Conservation (phyloP, 306 rosid genomes). For the Adenanthera pavonina region DNA sequence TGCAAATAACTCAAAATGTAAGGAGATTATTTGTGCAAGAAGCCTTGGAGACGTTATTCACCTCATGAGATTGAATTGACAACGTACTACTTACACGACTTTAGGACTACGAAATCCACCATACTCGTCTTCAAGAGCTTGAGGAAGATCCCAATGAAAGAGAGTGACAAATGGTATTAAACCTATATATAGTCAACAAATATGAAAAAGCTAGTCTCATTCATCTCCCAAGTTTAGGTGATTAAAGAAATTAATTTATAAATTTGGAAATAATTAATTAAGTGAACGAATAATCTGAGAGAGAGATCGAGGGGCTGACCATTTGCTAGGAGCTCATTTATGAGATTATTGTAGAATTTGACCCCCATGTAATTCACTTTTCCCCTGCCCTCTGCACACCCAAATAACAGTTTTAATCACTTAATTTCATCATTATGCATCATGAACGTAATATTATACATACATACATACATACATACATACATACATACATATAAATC, state of each 20-base stretch:
- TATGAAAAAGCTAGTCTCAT: too few species aligned
- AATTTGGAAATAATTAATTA: not conserved
- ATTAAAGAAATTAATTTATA: too few species aligned
- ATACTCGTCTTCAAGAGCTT: conserved; percentile 57
- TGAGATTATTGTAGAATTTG: conserved; percentile 57
- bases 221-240: too few species aligned
- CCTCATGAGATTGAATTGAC: not conserved
- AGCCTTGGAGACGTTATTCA: too few species aligned
- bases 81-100: conserved; percentile 33
- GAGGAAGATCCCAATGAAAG: conserved; percentile 65
- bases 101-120: conserved; percentile 46
- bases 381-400: conserved; percentile 47
- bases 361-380: conserved; percentile 46
- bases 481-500: not conserved
- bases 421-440: not conserved
- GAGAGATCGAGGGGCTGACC: conserved; percentile 27
- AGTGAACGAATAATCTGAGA: not conserved
- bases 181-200: conserved; percentile 15
- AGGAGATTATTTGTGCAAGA: too few species aligned
- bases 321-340: conserved; percentile 48
- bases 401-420: not conserved
- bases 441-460: not conserved
- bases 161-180: conserved; percentile 53
- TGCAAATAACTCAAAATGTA: too few species aligned
- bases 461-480: too few species aligned